phyloP scores from a whole-genome alignment of 768 basidiomycete species.

The Melanogaster broomeanus region DNA sequence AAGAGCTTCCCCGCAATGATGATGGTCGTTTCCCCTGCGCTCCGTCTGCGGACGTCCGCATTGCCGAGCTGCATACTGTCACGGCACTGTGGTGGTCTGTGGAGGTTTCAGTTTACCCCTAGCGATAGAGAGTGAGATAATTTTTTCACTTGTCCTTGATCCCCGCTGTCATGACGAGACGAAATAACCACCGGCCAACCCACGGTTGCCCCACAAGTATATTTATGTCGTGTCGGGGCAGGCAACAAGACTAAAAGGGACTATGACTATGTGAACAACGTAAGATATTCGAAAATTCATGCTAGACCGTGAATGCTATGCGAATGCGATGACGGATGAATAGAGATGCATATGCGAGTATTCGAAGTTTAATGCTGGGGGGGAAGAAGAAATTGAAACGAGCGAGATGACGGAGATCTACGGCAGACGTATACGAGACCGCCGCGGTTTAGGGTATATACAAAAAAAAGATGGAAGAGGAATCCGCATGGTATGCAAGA shows the following conservation, averaged over 20 bases:
- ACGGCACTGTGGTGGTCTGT: too few relatives aligned
- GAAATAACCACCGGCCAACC: neutral
- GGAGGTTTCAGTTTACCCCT: neutral
- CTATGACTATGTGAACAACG: constrained; percentile 1
- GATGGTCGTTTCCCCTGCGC: neutral
- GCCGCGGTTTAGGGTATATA: constrained; percentile 6
- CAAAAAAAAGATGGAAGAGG: constrained; percentile 8
- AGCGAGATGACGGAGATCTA: constrained; percentile 18
- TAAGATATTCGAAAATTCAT: neutral
- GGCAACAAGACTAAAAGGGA: neutral
- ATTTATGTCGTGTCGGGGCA: neutral
- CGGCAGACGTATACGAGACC: constrained; percentile 12
- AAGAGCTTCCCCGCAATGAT: constrained; percentile 52
- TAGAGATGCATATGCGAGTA: neutral
- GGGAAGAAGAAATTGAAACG: constrained; percentile 2
- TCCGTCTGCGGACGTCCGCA: neutral
- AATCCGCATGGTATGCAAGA: neutral
- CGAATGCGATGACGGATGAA: neutral
- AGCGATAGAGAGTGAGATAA: neutral
- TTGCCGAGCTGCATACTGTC: neutral
- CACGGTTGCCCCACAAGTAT: neutral
- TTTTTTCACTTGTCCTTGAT: neutral
- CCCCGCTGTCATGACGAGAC: neutral
- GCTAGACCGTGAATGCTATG: neutral
- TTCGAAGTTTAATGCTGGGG: neutral